Conservation (phyloP, 2,329 filamentous ascomycete genomes). For the Pestalotiopsis sp. region DNA sequence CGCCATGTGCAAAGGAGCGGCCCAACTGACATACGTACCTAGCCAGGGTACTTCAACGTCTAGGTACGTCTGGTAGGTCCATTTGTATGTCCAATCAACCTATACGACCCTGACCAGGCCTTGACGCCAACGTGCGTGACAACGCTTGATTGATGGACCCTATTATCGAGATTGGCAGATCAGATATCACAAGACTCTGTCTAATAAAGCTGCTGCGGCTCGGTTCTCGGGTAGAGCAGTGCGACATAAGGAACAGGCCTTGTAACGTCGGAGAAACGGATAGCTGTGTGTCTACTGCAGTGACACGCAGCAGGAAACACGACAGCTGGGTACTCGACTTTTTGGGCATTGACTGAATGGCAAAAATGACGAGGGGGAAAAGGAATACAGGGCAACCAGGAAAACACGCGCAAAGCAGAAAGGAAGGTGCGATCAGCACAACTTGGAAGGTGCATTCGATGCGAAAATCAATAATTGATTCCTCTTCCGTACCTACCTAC, state of each 20-base stretch:
- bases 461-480: background rate
- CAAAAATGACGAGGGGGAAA: background rate
- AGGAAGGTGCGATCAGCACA: no score
- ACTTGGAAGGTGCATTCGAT: no score
- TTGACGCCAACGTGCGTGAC: background rate
- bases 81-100: background rate
- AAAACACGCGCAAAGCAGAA: no score
- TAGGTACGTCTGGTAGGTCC: background rate
- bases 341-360: background rate
- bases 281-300: background rate
- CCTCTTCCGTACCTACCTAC: background rate
- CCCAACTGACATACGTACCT: background rate
- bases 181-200: background rate
- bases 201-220: background rate
- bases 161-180: background rate
- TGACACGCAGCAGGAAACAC: background rate
- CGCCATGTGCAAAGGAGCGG: background rate
- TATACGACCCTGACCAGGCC: background rate
- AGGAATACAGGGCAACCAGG: background rate
- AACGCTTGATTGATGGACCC: background rate
- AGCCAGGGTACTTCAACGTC: background rate
- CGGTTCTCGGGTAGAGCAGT: conserved; percentile 7
- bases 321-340: background rate
- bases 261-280: conserved; percentile 2
- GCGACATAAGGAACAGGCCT: background rate